A percentile compares a stretch with the other conserved stretches of the same genome.
Conservation (phyloP, 208 protist genomes). For the Leishmania guyanensis region DNA sequence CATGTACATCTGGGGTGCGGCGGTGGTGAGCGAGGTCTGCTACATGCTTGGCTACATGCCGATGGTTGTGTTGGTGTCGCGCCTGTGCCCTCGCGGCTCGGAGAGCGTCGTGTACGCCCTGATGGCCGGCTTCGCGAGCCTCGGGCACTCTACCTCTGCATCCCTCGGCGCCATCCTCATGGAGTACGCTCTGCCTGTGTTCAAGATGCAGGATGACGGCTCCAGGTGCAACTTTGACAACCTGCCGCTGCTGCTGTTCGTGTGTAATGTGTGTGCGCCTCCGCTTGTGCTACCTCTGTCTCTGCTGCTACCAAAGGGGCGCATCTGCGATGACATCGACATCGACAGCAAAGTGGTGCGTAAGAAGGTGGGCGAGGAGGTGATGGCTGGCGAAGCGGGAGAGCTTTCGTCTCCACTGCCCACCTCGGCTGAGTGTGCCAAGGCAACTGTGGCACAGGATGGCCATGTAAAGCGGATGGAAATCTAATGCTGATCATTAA, state of each 20-base stretch:
- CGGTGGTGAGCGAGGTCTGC: slow-evolving; percentile 51
- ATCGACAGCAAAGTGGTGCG: slow-evolving; percentile 38
- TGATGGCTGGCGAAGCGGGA: neutral
- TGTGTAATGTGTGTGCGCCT: slow-evolving; percentile 48
- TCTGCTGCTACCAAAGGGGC: slow-evolving; percentile 50
- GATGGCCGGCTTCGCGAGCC: slow-evolving; percentile 73
- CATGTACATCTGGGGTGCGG: slow-evolving; percentile 70
- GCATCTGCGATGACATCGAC: slow-evolving; percentile 56
- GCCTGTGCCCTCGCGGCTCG: slow-evolving; percentile 74
- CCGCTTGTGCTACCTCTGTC: slow-evolving; percentile 48
- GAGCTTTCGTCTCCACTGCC: no score
- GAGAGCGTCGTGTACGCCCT: slow-evolving; percentile 80
- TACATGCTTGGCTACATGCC: slow-evolving; percentile 82
- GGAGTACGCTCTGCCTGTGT: slow-evolving; percentile 44
- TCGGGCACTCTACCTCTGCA: slow-evolving; percentile 47
- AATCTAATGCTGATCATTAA: no score
- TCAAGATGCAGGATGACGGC: slow-evolving; percentile 12
- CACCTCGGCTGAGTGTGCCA: no score
- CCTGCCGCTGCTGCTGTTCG: slow-evolving; percentile 44
- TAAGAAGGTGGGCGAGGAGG: neutral
- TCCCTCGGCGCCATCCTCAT: slow-evolving; percentile 55
- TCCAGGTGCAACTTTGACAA: slow-evolving; percentile 64
- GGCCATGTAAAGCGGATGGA: no score
- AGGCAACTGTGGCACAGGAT: no score
- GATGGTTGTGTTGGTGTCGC: slow-evolving; percentile 68